phyloP scores from a whole-genome alignment of 2,329 filamentous ascomycete species.

The Cladorrhinum sp. region DNA sequence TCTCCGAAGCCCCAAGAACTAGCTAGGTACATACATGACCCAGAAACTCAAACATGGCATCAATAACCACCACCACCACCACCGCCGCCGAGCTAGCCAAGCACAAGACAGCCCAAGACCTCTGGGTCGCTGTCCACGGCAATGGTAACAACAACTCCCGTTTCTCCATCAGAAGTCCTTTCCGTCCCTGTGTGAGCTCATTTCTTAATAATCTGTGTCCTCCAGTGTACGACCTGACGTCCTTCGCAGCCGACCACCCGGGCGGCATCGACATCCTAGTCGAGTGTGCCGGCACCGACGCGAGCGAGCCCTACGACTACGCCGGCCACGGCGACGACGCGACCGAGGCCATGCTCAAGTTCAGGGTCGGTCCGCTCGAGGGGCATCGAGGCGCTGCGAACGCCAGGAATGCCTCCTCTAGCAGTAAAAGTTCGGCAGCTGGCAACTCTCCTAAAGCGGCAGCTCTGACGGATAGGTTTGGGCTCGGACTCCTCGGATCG shows the following conservation, averaged over 20 bases:
- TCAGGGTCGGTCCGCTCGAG: neutral
- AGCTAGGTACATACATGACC: neutral
- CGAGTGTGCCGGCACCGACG: neutral
- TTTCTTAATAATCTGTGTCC: neutral
- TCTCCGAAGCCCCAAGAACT: no score
- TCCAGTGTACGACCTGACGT: neutral
- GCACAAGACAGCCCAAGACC: conserved; percentile 1
- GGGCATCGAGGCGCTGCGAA: neutral
- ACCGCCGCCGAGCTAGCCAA: neutral
- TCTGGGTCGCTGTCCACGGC: neutral
- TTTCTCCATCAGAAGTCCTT: no score
- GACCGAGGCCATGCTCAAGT: neutral
- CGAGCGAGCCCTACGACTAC: neutral
- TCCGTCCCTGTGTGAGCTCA: no score
- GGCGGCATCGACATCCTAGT: conserved; percentile 1
- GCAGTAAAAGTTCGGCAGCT: no score
- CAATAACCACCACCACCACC: neutral
- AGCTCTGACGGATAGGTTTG: neutral
- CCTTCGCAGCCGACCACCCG: conserved; percentile 2
- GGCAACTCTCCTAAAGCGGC: no score
- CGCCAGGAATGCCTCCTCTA: neutral
- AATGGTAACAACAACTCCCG: neutral
- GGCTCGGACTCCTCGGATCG: neutral
- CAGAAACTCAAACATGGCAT: neutral
- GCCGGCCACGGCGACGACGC: neutral